Conservation (phyloP, 805 yeast species). For the Metschnikowia aberdeeniae region DNA sequence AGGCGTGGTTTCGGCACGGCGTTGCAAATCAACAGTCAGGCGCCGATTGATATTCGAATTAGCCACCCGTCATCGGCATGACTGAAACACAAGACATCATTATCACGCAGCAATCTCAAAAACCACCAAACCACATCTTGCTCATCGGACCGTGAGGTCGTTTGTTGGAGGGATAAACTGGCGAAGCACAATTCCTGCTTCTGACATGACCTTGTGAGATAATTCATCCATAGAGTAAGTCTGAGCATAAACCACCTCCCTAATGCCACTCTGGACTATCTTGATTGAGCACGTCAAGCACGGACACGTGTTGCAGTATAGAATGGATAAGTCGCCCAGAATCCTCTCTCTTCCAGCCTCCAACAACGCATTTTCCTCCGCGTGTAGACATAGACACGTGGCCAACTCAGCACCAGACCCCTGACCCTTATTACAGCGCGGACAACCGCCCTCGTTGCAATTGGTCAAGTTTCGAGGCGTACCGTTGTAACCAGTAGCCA, state of each 20-base stretch:
- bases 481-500: constrained; percentile 97
- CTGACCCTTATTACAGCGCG: constrained; percentile 74
- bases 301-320: constrained; percentile 96
- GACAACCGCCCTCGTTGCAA: constrained; percentile 95
- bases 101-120: too few species aligned
- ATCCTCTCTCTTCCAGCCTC: constrained; percentile 92
- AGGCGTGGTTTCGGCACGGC: too few species aligned
- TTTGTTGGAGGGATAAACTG: constrained; percentile 40
- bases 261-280: constrained; percentile 88
- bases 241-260: constrained; percentile 89
- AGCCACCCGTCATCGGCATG: too few species aligned
- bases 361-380: constrained; percentile 92
- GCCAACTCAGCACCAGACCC: constrained; percentile 61
- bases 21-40: too few species aligned
- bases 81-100: too few species aligned
- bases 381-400: constrained; percentile 92
- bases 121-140: too few species aligned
- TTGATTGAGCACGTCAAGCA: constrained; percentile 94
- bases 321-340: constrained; percentile 49
- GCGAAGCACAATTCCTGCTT: constrained; percentile 70
- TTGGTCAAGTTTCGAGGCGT: constrained; percentile 86
- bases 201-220: constrained; percentile 65
- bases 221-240: constrained; percentile 86
- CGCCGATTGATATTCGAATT: too few species aligned
- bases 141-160: constrained; percentile 31